phyloP scores from a whole-genome alignment of 495 filamentous ascomycete genomes.

The Choiromyces venosus region DNA sequence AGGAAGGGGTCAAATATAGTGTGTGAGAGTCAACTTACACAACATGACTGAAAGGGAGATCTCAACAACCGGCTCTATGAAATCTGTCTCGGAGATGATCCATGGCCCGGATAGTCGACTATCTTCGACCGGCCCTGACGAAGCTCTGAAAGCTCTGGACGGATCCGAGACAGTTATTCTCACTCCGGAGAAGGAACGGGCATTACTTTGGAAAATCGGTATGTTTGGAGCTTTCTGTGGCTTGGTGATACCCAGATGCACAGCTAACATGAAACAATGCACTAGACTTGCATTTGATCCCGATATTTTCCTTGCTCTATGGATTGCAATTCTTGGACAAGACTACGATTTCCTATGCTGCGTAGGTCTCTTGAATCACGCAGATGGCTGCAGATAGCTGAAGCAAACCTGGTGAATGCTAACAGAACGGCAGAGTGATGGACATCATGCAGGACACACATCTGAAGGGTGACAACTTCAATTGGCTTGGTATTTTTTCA shows the following conservation, averaged over 20 bases:
- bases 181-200: background rate
- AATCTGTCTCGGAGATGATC: background rate
- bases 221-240: background rate
- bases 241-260: background rate
- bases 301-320: background rate
- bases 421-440: background rate
- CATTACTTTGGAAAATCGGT: background rate
- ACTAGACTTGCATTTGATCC: background rate
- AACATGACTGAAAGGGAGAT: background rate
- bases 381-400: background rate
- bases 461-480: background rate
- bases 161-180: background rate
- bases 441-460: background rate
- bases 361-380: background rate
- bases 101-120: background rate
- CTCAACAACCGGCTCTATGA: background rate
- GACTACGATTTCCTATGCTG: background rate
- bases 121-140: background rate
- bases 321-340: slow-evolving; percentile 1
- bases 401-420: background rate
- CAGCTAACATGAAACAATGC: background rate
- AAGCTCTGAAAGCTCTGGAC: background rate
- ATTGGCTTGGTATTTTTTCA: background rate
- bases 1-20: background rate
- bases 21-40: background rate